phyloP scores from a whole-genome alignment of 331 rosid genomes.

The Malus hybrid region DNA sequence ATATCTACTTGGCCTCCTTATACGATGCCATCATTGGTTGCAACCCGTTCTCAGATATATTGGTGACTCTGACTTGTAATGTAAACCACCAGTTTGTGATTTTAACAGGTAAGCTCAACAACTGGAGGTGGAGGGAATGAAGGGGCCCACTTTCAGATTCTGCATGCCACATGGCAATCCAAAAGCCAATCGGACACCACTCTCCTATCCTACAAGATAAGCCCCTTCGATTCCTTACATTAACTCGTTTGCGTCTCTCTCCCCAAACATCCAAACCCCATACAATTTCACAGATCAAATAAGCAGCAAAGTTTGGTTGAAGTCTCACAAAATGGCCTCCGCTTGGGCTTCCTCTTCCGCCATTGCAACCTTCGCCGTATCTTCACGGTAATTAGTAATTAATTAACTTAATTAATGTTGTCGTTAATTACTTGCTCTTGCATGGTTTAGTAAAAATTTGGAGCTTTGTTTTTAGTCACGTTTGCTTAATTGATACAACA shows the following conservation, averaged over 20 bases:
- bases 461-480: background rate
- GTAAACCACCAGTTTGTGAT: slow-evolving; percentile 49
- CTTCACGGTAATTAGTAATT: slow-evolving; percentile 15
- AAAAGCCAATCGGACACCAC: slow-evolving; percentile 27
- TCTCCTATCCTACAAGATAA: slow-evolving; percentile 65
- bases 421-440: background rate
- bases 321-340: slow-evolving; percentile 36
- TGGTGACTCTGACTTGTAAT: slow-evolving; percentile 11
- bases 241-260: slow-evolving; percentile 6
- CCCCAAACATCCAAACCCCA: background rate
- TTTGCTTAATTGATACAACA: background rate
- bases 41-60: slow-evolving; percentile 3
- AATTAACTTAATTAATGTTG: background rate
- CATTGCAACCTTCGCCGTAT: slow-evolving; percentile 39
- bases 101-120: slow-evolving; percentile 37
- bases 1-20: background rate
- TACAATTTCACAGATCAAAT: background rate
- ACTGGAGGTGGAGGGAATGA: slow-evolving; percentile 15
- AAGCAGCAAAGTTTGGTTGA: background rate
- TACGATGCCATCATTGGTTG: background rate
- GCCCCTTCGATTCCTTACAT: slow-evolving; percentile 26
- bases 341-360: slow-evolving; percentile 61
- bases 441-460: background rate
- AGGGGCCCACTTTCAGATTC: slow-evolving; percentile 35
- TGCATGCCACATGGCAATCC: slow-evolving; percentile 56